phyloP scores from a whole-genome alignment of 345 rosid species.

The Bruguiera parviflora region DNA sequence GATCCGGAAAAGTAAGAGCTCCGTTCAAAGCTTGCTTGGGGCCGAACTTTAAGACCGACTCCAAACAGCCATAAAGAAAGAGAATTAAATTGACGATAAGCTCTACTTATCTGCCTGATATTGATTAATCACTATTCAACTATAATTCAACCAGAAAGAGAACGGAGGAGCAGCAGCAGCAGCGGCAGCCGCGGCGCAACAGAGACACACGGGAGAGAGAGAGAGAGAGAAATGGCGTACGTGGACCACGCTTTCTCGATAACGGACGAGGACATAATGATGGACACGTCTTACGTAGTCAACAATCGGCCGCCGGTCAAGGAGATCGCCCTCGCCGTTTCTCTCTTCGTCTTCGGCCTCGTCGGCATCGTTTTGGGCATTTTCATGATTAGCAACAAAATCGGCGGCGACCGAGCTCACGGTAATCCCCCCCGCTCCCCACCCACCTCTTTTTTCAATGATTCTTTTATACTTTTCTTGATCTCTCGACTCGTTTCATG shows the following conservation, averaged over 20 bases:
- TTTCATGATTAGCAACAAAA: slow-evolving; percentile 65
- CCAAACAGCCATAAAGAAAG: too few relatives aligned
- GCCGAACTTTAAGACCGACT: too few relatives aligned
- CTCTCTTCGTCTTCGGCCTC: slow-evolving; percentile 83
- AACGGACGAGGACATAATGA: slow-evolving; percentile 86
- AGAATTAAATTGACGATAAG: too few relatives aligned
- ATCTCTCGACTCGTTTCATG: not conserved
- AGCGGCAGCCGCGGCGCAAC: too few relatives aligned
- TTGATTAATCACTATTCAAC: too few relatives aligned
- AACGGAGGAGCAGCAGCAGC: too few relatives aligned
- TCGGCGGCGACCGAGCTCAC: slow-evolving; percentile 89
- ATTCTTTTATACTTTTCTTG: not conserved
- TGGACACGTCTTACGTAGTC: slow-evolving; percentile 57
- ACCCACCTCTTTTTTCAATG: too few relatives aligned
- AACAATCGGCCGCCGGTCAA: slow-evolving; percentile 82
- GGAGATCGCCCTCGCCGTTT: slow-evolving; percentile 88
- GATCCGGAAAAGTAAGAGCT: too few relatives aligned
- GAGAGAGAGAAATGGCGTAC: slow-evolving; percentile 58
- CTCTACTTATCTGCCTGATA: too few relatives aligned
- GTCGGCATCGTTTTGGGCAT: slow-evolving; percentile 63
- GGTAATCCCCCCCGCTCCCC: slow-evolving; percentile 31
- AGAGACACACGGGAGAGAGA: too few relatives aligned
- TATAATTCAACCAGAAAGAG: too few relatives aligned
- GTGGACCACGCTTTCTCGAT: slow-evolving; percentile 97
- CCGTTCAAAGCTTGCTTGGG: too few relatives aligned